A percentile compares a stretch with the other conserved stretches of the same genome.
Evolutionary conservation across 257 asterid species (phyloP).

Genomic region (Haberlea rhodopensis): DNA sequence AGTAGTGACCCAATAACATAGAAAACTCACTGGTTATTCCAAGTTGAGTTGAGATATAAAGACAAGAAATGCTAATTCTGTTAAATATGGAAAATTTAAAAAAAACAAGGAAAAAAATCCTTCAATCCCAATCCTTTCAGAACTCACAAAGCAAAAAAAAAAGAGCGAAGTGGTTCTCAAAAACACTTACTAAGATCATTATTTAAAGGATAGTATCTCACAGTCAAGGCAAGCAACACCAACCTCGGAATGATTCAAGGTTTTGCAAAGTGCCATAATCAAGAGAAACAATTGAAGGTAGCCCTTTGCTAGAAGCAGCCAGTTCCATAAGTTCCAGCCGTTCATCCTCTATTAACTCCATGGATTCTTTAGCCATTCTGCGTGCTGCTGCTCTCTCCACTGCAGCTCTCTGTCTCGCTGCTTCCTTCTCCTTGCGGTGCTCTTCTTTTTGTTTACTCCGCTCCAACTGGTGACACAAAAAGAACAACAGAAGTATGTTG

Average conservation of each 20-base stretch:
- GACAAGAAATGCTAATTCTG: slow-evolving; percentile 3
- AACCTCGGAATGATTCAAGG: slow-evolving; percentile 85
- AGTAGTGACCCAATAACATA: neutral
- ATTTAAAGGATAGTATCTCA: slow-evolving; percentile 9
- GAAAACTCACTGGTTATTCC: neutral
- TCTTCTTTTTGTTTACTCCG: slow-evolving; percentile 93
- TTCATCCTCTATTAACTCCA: slow-evolving; percentile 97
- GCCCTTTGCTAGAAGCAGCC: slow-evolving; percentile 87
- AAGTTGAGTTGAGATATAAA: neutral
- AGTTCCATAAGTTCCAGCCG: slow-evolving; percentile 96
- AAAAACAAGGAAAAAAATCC: neutral
- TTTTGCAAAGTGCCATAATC: slow-evolving; percentile 83
- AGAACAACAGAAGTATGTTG: neutral
- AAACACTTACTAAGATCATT: slow-evolving; percentile 1
- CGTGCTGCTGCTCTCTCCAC: slow-evolving; percentile 92
- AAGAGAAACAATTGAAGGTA: slow-evolving; percentile 80
- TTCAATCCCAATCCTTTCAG: neutral
- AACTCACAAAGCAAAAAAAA: slow-evolving; percentile 6
- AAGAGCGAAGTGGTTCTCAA: neutral
- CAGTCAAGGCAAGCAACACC: slow-evolving; percentile 29
- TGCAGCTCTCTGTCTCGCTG: slow-evolving; percentile 80
- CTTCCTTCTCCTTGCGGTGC: slow-evolving; percentile 74
- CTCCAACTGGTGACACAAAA: slow-evolving; percentile 73
- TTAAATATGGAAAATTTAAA: slow-evolving; percentile 15
- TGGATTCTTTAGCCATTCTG: slow-evolving; percentile 85